phyloP scores from a whole-genome alignment of 345 rosid species.

The Rhodamnia argentea region DNA sequence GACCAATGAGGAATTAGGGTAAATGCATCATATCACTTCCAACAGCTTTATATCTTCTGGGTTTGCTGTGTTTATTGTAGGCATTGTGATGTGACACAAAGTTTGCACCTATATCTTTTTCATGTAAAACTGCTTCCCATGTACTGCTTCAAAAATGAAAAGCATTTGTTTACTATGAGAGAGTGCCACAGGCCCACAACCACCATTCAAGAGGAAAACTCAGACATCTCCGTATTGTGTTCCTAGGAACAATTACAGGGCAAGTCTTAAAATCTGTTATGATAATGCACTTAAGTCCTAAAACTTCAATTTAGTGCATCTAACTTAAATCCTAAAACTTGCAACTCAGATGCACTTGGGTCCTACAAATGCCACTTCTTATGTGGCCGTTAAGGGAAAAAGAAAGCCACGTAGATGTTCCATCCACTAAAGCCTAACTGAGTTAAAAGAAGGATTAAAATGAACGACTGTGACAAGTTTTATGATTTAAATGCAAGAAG shows the following conservation, averaged over 20 bases:
- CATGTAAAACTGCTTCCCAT: background rate
- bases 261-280: background rate
- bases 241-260: background rate
- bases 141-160: background rate
- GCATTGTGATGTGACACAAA: background rate
- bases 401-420: background rate
- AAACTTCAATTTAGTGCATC: background rate
- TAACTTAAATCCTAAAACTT: background rate
- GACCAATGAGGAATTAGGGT: background rate
- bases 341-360: background rate
- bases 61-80: background rate
- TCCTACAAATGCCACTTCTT: background rate
- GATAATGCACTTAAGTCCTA: background rate
- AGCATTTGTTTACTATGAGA: background rate
- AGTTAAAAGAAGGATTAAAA: background rate
- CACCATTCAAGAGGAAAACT: background rate
- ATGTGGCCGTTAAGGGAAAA: background rate
- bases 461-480: background rate
- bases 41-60: background rate
- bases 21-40: background rate
- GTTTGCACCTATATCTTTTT: background rate
- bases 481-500: background rate
- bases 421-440: background rate
- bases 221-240: background rate
- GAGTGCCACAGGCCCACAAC: background rate